These are phyloP conservation scores for Bipolaris sorokiniana DNA, from an alignment of 2,329 filamentous ascomycete genomes.

Conservation along the genomic window DNA sequence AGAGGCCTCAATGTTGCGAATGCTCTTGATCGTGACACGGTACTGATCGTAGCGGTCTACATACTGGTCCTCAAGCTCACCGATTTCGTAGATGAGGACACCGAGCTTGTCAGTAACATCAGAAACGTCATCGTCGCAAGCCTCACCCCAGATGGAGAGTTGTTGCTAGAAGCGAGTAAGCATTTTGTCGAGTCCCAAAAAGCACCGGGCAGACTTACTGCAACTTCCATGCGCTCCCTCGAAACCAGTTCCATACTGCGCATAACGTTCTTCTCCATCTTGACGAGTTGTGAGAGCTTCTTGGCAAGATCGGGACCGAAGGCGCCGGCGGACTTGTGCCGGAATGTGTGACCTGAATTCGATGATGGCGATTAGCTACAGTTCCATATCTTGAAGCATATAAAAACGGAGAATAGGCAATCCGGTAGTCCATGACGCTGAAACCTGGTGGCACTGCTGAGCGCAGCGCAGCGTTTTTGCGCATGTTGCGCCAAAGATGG, in stretches of 20 bases:
- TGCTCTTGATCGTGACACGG: conserved; percentile 98
- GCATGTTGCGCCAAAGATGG: not conserved
- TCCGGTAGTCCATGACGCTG: not conserved
- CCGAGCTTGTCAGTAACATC: conserved; percentile 99
- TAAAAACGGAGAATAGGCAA: not conserved
- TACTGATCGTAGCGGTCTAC: conserved; percentile 99
- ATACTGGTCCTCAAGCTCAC: conserved; percentile 96
- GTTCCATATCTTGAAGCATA: not conserved
- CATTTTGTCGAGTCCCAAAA: conserved; percentile 8
- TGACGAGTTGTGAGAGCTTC: conserved; percentile 96
- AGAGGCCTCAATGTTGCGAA: conserved; percentile 97
- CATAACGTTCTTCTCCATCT: conserved; percentile 99
- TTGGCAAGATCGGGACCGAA: conserved; percentile 90
- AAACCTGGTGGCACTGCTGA: not conserved
- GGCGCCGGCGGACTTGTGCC: conserved; percentile 75
- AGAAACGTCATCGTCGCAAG: conserved; percentile 94
- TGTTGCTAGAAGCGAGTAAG: conserved; percentile 73
- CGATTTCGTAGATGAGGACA: conserved; percentile 96
- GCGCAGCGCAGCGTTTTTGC: not conserved
- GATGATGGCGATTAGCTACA: conserved; percentile 15
- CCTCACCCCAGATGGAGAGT: conserved; percentile 97
- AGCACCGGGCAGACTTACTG: conserved; percentile 67
- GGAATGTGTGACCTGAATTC: conserved; percentile 68
- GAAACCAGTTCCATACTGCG: conserved; percentile 95
- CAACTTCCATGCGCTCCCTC: conserved; percentile 96